These are phyloP conservation scores for Colletotrichum theobromicola DNA, from an alignment of 2,329 filamentous ascomycete genomes.

Conservation along the genomic window DNA sequence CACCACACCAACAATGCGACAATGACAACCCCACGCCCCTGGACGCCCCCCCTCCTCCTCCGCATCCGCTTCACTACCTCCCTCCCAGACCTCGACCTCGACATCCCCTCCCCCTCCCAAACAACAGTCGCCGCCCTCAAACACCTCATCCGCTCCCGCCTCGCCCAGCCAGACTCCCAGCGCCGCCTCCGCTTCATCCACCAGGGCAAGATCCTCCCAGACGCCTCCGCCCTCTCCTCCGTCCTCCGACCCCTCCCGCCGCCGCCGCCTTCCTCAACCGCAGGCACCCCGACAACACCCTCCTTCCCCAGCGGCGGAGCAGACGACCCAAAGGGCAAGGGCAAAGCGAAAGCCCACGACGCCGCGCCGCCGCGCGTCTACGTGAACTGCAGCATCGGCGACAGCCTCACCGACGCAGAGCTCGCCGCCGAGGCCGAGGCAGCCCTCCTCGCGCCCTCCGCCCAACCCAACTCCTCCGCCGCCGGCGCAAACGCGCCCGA, in stretches of 20 bases:
- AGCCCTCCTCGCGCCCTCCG: constrained; percentile 32
- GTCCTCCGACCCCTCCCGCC: constrained; percentile 70
- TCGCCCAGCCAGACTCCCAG: constrained; percentile 65
- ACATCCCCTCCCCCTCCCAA: constrained; percentile 69
- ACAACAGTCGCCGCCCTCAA: constrained; percentile 83
- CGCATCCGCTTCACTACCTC: constrained; percentile 91
- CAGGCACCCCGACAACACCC: constrained; percentile 48
- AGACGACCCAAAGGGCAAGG: constrained; percentile 56
- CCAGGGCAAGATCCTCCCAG: constrained; percentile 83
- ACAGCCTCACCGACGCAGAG: constrained; percentile 71
- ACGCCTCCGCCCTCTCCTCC: constrained; percentile 69
- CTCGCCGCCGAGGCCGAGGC: constrained; percentile 69
- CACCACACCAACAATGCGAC: neutral
- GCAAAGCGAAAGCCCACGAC: constrained; percentile 67
- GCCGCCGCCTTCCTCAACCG: constrained; percentile 53
- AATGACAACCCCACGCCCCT: constrained; percentile 17
- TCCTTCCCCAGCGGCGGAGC: neutral
- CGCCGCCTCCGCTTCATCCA: constrained; percentile 88
- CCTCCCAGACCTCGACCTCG: constrained; percentile 81
- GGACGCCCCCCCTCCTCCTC: constrained; percentile 65
- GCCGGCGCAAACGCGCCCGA: neutral
- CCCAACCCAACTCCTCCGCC: constrained; percentile 10
- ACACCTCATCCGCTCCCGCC: constrained; percentile 76
- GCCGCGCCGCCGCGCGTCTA: constrained; percentile 66
- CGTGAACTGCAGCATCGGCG: constrained; percentile 91